These are phyloP conservation scores for Pouteria glomerata DNA, from an alignment of 148 eudicot genomes.

Conservation along the genomic window DNA sequence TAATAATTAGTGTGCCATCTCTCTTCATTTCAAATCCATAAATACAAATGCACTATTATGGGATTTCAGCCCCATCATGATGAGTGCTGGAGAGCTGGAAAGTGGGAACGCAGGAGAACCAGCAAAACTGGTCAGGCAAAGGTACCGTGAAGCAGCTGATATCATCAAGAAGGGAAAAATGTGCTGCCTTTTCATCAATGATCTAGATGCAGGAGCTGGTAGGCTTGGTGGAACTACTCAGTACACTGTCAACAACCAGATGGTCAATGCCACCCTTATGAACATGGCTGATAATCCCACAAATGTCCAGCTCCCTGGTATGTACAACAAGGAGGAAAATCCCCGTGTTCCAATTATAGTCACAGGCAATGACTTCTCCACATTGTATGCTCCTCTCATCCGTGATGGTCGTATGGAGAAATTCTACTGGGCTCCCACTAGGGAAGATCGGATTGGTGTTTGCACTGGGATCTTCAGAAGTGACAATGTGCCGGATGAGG, in stretches of 20 bases:
- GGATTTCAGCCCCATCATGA: slow-evolving; percentile 34
- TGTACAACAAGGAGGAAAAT: slow-evolving; percentile 38
- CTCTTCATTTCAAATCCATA: too few species aligned
- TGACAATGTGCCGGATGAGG: slow-evolving; percentile 19
- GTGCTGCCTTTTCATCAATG: slow-evolving; percentile 33
- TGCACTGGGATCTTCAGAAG: slow-evolving; percentile 23
- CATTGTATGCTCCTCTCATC: slow-evolving; percentile 33
- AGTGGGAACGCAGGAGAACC: slow-evolving; percentile 35
- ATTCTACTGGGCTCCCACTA: slow-evolving; percentile 35
- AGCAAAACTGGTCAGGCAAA: slow-evolving; percentile 30
- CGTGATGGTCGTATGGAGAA: slow-evolving; percentile 36
- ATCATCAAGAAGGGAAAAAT: slow-evolving; percentile 36
- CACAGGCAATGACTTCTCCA: slow-evolving; percentile 35
- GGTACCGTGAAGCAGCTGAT: slow-evolving; percentile 34
- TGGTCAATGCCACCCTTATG: slow-evolving; percentile 38
- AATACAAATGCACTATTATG: not conserved
- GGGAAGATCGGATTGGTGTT: slow-evolving; percentile 32
- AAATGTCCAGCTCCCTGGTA: slow-evolving; percentile 34
- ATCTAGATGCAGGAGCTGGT: slow-evolving; percentile 36
- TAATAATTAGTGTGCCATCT: too few species aligned
- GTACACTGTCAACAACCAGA: slow-evolving; percentile 33
- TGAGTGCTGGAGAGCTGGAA: slow-evolving; percentile 39
- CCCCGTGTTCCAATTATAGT: slow-evolving; percentile 27
- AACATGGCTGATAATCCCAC: slow-evolving; percentile 38
- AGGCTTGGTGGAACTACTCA: slow-evolving; percentile 36